A percentile compares a stretch with the other conserved stretches of the same genome.
These are phyloP conservation scores for Sergeia podlipaevii DNA, from an alignment of 208 protist species.

Conservation along the genomic window DNA sequence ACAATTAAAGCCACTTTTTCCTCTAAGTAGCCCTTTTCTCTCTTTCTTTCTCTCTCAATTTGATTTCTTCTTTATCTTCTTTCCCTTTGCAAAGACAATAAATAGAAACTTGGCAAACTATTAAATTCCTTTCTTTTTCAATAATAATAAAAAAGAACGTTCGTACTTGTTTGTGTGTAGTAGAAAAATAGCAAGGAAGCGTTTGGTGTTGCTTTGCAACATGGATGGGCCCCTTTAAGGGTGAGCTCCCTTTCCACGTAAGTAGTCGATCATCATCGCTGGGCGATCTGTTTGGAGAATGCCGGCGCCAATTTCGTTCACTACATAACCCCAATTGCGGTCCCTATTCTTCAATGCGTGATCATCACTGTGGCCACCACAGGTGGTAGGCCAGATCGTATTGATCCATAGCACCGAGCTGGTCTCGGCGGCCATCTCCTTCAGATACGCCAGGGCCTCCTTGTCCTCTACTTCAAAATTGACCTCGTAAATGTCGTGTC, in stretches of 20 bases:
- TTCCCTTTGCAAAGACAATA: slow-evolving; percentile 5
- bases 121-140: no score
- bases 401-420: slow-evolving; percentile 54
- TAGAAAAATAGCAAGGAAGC: slow-evolving; percentile 10
- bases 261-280: slow-evolving; percentile 43
- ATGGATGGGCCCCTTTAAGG: no score
- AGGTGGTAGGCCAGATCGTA: slow-evolving; percentile 61
- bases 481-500: slow-evolving; percentile 48
- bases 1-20: neutral
- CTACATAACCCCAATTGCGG: slow-evolving; percentile 50
- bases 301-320: slow-evolving; percentile 35
- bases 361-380: slow-evolving; percentile 61
- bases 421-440: slow-evolving; percentile 21
- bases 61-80: neutral
- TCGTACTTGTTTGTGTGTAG: no score
- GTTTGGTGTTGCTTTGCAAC: slow-evolving; percentile 4
- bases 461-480: slow-evolving; percentile 42
- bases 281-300: slow-evolving; percentile 63
- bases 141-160: no score
- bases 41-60: slow-evolving; percentile 5
- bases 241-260: slow-evolving; percentile 21
- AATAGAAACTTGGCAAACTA: slow-evolving; percentile 5
- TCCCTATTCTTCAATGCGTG: slow-evolving; percentile 44
- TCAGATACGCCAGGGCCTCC: slow-evolving; percentile 26
- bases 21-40: neutral